Evolutionary conservation across 2,329 filamentous ascomycete genomes (phyloP), one percentile per base, ranked within the genome.

Genomic region (Microdochium nivale): DNA sequence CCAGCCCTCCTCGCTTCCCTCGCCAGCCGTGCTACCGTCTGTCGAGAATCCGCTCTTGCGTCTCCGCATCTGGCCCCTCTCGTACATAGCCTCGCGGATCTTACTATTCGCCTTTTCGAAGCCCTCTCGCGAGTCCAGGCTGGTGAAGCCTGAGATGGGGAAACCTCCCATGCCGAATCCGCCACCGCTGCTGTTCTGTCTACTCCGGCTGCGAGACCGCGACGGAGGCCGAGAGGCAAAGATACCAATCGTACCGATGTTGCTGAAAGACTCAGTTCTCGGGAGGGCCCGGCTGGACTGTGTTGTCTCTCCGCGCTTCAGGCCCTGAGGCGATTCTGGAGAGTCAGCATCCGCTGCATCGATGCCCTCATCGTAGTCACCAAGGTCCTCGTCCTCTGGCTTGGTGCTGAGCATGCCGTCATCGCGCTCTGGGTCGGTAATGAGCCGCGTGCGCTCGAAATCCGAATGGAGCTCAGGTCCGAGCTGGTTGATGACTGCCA

Each of bases 381-480:
- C 40, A 23, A 23, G 16, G 13, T 44, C 19, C 7, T 23, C 40
- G 10, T 58, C 59, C 52, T 72, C 70, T 33, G 64, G 61, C 51
- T 61, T 51, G 21, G 58, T 57, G 48, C 54, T 58, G 43, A 60
- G 55, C 33, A 53, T 53, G 5, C 61, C 59, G n/a, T 62, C 57
- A 21, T 55, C 58, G 25, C 59, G 70, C 56, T 72, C 68, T 1
- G 79, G 71, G 56, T 84, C 80, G 3, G 77, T 73, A 27, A 92
- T 73, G 52, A 94, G 79, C 32, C 89, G 81, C 13, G 81, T 79
- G 55, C 84, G 80, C 60, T 94, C 88, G 64, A 96, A 99, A 72
- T 99, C 94, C n/a, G 90, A 86, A 72, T 95, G 99, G 74, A 99
- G 86, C 65, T 97, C 91, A 0, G 94, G 94, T 0, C 94, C 94